Conservation (phyloP, 208 protist species). For the Leishmania aethiopica region DNA sequence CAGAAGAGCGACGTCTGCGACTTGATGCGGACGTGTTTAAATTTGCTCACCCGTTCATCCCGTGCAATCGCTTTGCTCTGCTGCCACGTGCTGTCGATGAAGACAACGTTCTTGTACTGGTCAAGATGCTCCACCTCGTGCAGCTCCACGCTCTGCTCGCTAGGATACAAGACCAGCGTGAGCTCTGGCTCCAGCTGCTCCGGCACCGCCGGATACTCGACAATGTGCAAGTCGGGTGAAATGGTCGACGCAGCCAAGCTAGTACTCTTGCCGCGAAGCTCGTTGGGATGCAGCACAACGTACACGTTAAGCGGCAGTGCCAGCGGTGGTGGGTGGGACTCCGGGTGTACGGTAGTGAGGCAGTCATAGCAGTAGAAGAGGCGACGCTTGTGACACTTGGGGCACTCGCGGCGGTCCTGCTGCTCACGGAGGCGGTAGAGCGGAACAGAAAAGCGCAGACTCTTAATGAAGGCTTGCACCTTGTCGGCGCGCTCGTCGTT, state of each 20-base stretch:
- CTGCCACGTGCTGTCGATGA: constrained; percentile 96
- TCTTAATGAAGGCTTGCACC: constrained; percentile 70
- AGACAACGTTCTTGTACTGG: constrained; percentile 86
- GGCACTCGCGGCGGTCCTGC: constrained; percentile 66
- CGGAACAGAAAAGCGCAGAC: constrained; percentile 74
- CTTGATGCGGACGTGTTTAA: constrained; percentile 85
- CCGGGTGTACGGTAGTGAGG: constrained; percentile 81
- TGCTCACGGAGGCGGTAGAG: constrained; percentile 60
- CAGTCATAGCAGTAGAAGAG: constrained; percentile 93
- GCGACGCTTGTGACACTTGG: constrained; percentile 73
- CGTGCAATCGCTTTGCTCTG: constrained; percentile 89
- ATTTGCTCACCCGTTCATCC: constrained; percentile 68
- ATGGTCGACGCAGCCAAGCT: constrained; percentile 91
- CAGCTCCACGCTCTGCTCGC: constrained; percentile 71
- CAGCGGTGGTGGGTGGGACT: constrained; percentile 77
- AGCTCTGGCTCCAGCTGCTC: constrained; percentile 54
- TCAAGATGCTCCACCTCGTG: constrained; percentile 70
- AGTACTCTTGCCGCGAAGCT: constrained; percentile 93
- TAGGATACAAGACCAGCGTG: constrained; percentile 90
- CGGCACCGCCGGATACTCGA: constrained; percentile 74
- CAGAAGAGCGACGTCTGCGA: constrained; percentile 93
- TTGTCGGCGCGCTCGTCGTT: constrained; percentile 53
- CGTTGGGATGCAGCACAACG: constrained; percentile 88
- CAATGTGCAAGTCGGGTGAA: constrained; percentile 85
- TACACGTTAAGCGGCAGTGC: constrained; percentile 83